Base-by-base conservation (phyloP, 23 red algal species). In the Gracilaria domingensis region DNA sequence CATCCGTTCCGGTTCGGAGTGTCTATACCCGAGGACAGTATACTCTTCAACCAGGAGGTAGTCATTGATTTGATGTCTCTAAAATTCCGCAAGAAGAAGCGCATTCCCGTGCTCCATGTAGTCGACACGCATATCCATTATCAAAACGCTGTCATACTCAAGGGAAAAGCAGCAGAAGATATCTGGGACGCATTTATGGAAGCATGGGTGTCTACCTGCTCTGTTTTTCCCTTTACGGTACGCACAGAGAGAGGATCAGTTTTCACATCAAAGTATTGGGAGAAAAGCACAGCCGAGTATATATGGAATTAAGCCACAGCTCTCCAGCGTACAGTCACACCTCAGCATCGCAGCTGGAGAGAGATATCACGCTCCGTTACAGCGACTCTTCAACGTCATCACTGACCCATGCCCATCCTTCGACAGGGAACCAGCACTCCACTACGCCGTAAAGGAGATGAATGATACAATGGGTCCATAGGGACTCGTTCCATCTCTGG, bases 171-270 rank as follows among this genome's bases (percentile, higher is more conserved):
- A 8, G 26, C 88, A 14, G 45, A 42, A 36, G 35, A 66, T 51
- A 58, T 91, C 32, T 82, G 77, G 88, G 44, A 70, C 39, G 78
- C 88, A 51, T 91, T 82, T 73, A n/a, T 91, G 14, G 65, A 59
- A 44, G 23, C n/a, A 30, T 91, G 74, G 76, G 53, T 50, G 35
- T 28, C 59, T 17, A 57, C 80, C 12, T 91, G 83, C 44, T 34
- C 59, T 35, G 75, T 38, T 1, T 37, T 67, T 45, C 59, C 76
- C 14, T 69, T 65, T 21, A 55, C 32, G 16, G 23, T 82, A 11
- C 88, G 59, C 8, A 54, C 60, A 12, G 88, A 91, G 35, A 74
- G 42, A 40, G 88, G 79, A 12, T 81, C 88, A 30, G 35, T 36
- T 12, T 82, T 91, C 38, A 91, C 60, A 8, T 83, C 87, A 17